Base-by-base conservation (phyloP, 2,329 filamentous ascomycete species). In the Didymellaceae sp. region DNA sequence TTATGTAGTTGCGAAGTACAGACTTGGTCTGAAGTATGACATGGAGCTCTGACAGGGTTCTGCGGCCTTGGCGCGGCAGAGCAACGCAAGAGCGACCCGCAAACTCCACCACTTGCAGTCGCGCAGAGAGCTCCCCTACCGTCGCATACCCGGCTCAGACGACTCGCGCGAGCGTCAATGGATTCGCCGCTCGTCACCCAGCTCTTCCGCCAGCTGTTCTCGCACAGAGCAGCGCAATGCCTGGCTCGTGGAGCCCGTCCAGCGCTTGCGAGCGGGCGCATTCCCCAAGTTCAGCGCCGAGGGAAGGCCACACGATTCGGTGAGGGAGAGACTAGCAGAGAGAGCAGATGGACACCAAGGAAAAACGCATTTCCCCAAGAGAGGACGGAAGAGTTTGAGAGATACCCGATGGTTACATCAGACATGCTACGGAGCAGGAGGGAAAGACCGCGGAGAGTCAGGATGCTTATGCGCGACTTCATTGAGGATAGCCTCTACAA, bases 401-500 rank as follows among this genome's bases (percentile, higher is more conserved):
- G 84, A 65, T 96, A 90, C 67, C 92, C 94, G 0, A 85, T 88
- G 69, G 88, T 99, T 39, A 96, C 91, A 7, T 84, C 91, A n/a
- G 82, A 88, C 58, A 86, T 91, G 55, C 77, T 99, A 60, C 86
- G 87, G 61, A 78, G 75, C 59, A 82, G 89, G 45, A 86, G 78
- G 44, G 87, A 96, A 69, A 81, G 94, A 66, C 94, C 94, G 34
- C 84, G 84, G 67, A 83, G 89, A 72, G 92, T 96, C 61, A 97
- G 96, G 83, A 99, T 99, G 94, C 78, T 97, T 67, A 89, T 95
- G 71, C 84, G 95, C 59, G 95, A 99, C 80, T 99, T 99, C 70
- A 94, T 99, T 69, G 94, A 99, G 74, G 92, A 97, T 77, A 94
- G 90, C 70, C 78, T 97, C 11, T 97, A 97, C 72, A 97, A 97